Evolutionary conservation across 2,329 filamentous ascomycete genomes (phyloP), one percentile per base, ranked within the genome.

Genomic region (Colletotrichum sp.): DNA sequence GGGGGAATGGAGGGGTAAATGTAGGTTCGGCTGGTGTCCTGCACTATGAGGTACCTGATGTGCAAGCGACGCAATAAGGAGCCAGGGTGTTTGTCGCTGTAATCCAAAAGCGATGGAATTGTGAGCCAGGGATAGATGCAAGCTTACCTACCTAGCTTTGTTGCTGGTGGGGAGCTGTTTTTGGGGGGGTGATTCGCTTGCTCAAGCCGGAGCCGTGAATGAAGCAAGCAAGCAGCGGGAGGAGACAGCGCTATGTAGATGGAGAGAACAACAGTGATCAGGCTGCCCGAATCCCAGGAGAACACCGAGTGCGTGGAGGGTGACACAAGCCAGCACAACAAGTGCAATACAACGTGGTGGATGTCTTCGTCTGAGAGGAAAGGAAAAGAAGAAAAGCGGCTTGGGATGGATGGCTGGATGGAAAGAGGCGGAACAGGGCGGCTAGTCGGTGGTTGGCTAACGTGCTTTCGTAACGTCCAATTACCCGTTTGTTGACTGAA

Each of bases 1-100:
- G 70, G 74, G 73, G 74, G 70, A 76, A 76, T 76, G 74, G 74
- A 76, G 74, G 74, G 74, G 70, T 76, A 74, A 76, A 60, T 73
- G 64, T 69, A 73, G 34, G 56, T 48, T 67, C 67, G 55, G 66
- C n/a, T 61, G 52, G 36, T 52, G 18, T 62, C n/a, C 58, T 30
- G 55, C 27, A 32, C 64, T 16, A 43, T 32, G 15, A 60, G 32
- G 39, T 43, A 64, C 52, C 34, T 69, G 55, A 61, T 32, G 74
- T 65, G 66, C 36, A 60, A 25, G 61, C 61, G 68, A 71, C 61
- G 68, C 61, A 62, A 75, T 56, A 66, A 18, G 7, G 10, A n/a
- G 34, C 74, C 61, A 65, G 70, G 74, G 64, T 73, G 56, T 30
- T 28, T 58, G 16, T 32, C 32, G 32, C 52, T 43, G 32, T 4